Evolutionary conservation across 2,329 filamentous ascomycete genomes (phyloP), one percentile per base, ranked within the genome.

Genomic region (Fusarium lyarnte): DNA sequence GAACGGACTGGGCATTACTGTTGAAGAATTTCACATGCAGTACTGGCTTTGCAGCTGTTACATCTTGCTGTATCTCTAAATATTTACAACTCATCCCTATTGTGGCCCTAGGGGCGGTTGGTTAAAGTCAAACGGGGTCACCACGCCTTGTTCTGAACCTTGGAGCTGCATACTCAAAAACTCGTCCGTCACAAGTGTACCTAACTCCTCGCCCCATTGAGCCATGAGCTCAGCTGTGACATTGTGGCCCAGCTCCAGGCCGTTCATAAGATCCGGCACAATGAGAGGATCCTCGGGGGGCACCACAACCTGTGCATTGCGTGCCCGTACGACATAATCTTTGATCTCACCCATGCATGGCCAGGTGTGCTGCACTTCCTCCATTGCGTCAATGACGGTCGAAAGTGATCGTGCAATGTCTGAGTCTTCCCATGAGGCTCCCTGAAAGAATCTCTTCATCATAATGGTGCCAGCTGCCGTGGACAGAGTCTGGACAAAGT

Each of bases 331-430:
- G 46, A 81, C 70, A 43, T 77, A 78, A 54, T 83, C 81, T 35
- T 77, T 78, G 61, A 87, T 82, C 69, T 85, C 84, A 31, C 77
- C 77, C 36, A 85, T 81, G 69, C 84, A 86, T 10, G 84, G 83
- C 82, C 83, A 86, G 12, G 84, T 85, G 43, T 85, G 81, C 35
- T 89, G 81, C 38, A 90, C 86, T n/a, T 83, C 81, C 38, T 86
- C 81, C 69, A 89, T 86, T 39, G 85, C 85, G 8, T 87, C 84
- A 1, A 84, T 77, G n/a, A 85, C 81, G 21, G 84, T 81, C 13
- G 85, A 84, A 29, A 91, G 79, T 23, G 86, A 84, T 33, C 81
- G 81, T 1, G 87, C 83, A 33, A 90, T 86, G 53, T 86, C 80
- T 1, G 78, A 74, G 65, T 86, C 84, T 38, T 81, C 80, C 81